A percentile compares a stretch with the other conserved stretches of the same genome.
phyloP scores from a whole-genome alignment of 805 yeast species.

The Zygotorulaspora sp. region DNA sequence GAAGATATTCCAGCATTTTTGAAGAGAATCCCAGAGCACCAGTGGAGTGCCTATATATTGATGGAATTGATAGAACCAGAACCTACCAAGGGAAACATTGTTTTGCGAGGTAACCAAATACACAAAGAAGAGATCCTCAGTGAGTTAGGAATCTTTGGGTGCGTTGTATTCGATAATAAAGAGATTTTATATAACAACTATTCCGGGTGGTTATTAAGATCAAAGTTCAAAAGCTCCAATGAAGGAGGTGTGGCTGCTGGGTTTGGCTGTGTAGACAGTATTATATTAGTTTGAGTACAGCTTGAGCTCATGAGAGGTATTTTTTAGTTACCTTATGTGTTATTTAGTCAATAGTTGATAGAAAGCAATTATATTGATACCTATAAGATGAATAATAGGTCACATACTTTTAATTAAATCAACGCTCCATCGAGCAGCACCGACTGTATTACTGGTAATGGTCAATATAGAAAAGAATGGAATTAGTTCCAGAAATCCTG shows the following conservation, averaged over 20 bases:
- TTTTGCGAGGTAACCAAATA: constrained; percentile 61
- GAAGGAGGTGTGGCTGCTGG: constrained; percentile 99
- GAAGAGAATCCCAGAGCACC: constrained; percentile 50
- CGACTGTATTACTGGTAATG: constrained; percentile 53
- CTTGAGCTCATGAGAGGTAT: too few species aligned
- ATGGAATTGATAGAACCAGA: constrained; percentile 87
- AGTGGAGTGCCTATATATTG: constrained; percentile 87
- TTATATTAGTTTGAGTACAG: constrained; percentile 37
- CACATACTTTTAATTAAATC: constrained; percentile 31
- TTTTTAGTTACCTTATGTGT: too few species aligned
- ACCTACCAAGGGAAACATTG: constrained; percentile 59
- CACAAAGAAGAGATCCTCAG: constrained; percentile 73
- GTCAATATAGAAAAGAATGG: constrained; percentile 53
- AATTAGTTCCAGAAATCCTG: constrained; percentile 48
- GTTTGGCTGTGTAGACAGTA: constrained; percentile 91
- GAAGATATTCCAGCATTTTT: constrained; percentile 77
- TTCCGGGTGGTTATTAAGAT: constrained; percentile 83
- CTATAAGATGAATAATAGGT: too few species aligned
- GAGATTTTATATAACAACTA: constrained; percentile 58
- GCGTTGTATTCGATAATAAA: constrained; percentile 65
- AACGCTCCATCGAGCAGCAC: constrained; percentile 63
- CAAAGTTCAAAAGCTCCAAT: constrained; percentile 79
- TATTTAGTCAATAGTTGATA: too few species aligned
- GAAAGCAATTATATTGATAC: background rate
- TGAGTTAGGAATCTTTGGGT: constrained; percentile 89